These are phyloP conservation scores for Spergularia marina DNA, from an alignment of 148 eudicot species.

Conservation along the genomic window DNA sequence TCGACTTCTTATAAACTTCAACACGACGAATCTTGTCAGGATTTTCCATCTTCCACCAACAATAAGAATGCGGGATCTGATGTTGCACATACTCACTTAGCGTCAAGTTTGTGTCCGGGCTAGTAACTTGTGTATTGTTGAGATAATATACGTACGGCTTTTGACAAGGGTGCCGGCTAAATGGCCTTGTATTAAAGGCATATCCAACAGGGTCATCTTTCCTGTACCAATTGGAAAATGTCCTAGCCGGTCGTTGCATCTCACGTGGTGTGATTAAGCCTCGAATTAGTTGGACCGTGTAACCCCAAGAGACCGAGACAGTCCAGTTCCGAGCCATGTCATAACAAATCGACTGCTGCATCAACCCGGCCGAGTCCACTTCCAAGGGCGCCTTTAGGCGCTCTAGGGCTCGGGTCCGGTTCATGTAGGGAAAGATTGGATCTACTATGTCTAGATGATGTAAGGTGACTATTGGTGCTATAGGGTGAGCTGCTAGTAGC, in stretches of 20 bases:
- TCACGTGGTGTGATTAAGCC: slow-evolving; percentile 38
- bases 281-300: slow-evolving; percentile 40
- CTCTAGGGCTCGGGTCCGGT: slow-evolving; percentile 32
- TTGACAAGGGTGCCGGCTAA: slow-evolving; percentile 35
- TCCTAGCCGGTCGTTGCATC: slow-evolving; percentile 41
- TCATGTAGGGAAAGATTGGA: slow-evolving; percentile 44
- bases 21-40: slow-evolving; percentile 28
- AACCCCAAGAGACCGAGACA: slow-evolving; percentile 75
- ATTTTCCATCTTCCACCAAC: slow-evolving; percentile 27
- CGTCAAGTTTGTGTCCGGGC: slow-evolving; percentile 11
- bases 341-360: slow-evolving; percentile 71
- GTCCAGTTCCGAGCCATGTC: slow-evolving; percentile 46
- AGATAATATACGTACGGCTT: slow-evolving; percentile 39
- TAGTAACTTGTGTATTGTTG: slow-evolving; percentile 12
- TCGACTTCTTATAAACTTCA: slow-evolving; percentile 44
- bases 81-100: slow-evolving; percentile 28
- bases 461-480: slow-evolving; percentile 44
- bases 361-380: slow-evolving; percentile 46
- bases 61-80: slow-evolving; percentile 16
- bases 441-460: slow-evolving; percentile 52
- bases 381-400: slow-evolving; percentile 31
- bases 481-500: slow-evolving; percentile 52
- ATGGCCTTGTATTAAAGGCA: slow-evolving; percentile 41
- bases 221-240: slow-evolving; percentile 46
- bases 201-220: slow-evolving; percentile 26